These are phyloP conservation scores for Ogataea methylovora DNA, from an alignment of 805 yeast genomes.

Conservation along the genomic window DNA sequence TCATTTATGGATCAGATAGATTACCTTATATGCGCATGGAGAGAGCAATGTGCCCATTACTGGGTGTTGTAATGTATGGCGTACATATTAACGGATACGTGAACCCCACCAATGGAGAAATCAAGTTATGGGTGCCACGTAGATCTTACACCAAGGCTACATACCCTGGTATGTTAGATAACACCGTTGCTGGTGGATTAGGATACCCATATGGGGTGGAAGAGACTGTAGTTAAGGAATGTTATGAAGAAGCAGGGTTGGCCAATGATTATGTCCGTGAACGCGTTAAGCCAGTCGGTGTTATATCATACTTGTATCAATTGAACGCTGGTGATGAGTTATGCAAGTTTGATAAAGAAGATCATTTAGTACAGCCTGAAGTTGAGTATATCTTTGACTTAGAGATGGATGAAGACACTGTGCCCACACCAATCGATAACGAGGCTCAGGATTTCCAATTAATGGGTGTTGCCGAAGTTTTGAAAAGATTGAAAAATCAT, in stretches of 20 bases:
- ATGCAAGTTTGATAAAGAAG: constrained; percentile 31
- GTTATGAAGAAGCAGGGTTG: constrained; percentile 89
- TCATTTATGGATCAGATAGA: constrained; percentile 51
- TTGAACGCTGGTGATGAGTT: constrained; percentile 13
- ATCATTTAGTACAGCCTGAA: constrained; percentile 79
- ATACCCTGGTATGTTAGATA: constrained; percentile 86
- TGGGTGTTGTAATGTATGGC: constrained; percentile 90
- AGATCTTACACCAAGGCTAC: constrained; percentile 76
- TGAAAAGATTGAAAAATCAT: constrained; percentile 37
- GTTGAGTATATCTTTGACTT: constrained; percentile 77
- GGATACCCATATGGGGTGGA: constrained; percentile 70
- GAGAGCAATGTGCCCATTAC: constrained; percentile 68
- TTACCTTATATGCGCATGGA: constrained; percentile 65
- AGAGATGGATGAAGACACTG: constrained; percentile 35
- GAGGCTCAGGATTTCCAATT: constrained; percentile 72
- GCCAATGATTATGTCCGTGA: constrained; percentile 37
- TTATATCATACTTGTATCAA: constrained; percentile 56
- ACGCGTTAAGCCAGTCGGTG: constrained; percentile 49
- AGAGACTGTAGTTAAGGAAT: constrained; percentile 81
- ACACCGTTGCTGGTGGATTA: constrained; percentile 92
- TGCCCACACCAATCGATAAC: constrained; percentile 58
- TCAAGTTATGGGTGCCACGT: constrained; percentile 77
- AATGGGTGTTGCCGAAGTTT: constrained; percentile 52
- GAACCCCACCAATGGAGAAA: constrained; percentile 29
- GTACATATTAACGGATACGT: constrained; percentile 81